Evolutionary conservation across 345 rosid genomes (phyloP), one percentile per base, ranked within the genome.

Genomic region (Noccaea caerulescens): DNA sequence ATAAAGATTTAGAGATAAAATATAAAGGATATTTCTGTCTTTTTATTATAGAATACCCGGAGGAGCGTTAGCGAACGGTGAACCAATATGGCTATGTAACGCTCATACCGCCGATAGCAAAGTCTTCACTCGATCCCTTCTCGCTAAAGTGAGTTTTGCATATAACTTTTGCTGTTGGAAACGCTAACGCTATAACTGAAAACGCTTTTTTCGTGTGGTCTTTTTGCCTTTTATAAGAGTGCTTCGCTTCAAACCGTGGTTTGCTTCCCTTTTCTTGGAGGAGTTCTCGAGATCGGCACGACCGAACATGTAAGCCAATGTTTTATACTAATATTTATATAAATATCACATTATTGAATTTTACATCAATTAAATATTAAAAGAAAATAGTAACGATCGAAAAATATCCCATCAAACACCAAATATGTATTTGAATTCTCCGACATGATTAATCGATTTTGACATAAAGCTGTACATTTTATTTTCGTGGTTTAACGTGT

Each of bases 91-190:
- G 99, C 79, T 95, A 7, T 83, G 85, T 85, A 86, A 92, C 76
- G 97, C 98, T 74, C 86, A 83, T 66, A 77, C 53, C 82, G 91
- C 97, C 11, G 97, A 88, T 56, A 87, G 87, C 76, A 92, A 90
- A 80, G 80, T 86, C 51, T 95, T 95, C 69, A 87, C 78, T 68
- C 99, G 98, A 27, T 92, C 98, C 30, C 88, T 95, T 58, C 89
- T 95, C 27, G 98, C 99, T 32, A 92, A 95, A 89, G 98, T 93
- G 63, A 49, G 62, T 56, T 75, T 38, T 42, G 54, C 37, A 50
- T 56, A 0, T 56, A 0, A 4, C 27, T 56, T 30, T 8, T 9
- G 45, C 47, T 0, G 8, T 25, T 34, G 7, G 7, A 63, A 69
- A 30, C 76, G 66, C 71, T n/a, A 50, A 69, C 42, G 25, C 50